Base-by-base conservation (phyloP, 164 flowering plant species). In the Euptelea pleiosperma region DNA sequence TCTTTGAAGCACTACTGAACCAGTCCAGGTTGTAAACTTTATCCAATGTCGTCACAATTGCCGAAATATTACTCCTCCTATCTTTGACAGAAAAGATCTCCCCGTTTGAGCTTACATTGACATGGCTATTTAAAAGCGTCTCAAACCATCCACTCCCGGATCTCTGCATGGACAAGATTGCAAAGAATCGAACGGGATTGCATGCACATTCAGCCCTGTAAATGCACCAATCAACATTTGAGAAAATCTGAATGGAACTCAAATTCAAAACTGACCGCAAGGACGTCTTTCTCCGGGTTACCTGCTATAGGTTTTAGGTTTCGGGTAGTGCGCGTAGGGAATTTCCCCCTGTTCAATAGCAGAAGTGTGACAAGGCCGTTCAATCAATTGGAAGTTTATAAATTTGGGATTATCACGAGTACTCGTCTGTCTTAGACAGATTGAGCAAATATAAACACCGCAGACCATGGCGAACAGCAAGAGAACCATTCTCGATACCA, bases 401-500 rank as follows among this genome's bases (percentile, higher is more conserved):
- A 73, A 44, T 39, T 57, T 77, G 35, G 74, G 57, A 45, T 50
- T 72, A 16, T 64, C 67, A 34, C 52, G 75, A 47, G 31, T 61
- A 48, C 69, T 74, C 45, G 79, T 72, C 69, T 90, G 96, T 70
- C 72, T 90, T 57, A 93, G 62, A 68, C 96, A 88, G 37, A 85
- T 42, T 43, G 77, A 76, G 67, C 84, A 90, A 30, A 90, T 79
- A 67, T 75, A 88, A 57, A 85, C 64, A 16, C 87, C 85, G 56
- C 86, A 93, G 3, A 75, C 62, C 82, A 85, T 75, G 10, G 91
- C 82, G 47, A 88, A 81, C 29, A 82, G 49, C 46, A 88, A 48
- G 18, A 85, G 74, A 57, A 79, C 59, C 70, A 69, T 77, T 75
- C 91, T 79, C 58, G 74, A 70, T 34, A 87, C 69, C 55, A 79